These are phyloP conservation scores for Cryphonectria naterciae DNA, from an alignment of 2,329 filamentous ascomycete species.

Conservation along the genomic window DNA sequence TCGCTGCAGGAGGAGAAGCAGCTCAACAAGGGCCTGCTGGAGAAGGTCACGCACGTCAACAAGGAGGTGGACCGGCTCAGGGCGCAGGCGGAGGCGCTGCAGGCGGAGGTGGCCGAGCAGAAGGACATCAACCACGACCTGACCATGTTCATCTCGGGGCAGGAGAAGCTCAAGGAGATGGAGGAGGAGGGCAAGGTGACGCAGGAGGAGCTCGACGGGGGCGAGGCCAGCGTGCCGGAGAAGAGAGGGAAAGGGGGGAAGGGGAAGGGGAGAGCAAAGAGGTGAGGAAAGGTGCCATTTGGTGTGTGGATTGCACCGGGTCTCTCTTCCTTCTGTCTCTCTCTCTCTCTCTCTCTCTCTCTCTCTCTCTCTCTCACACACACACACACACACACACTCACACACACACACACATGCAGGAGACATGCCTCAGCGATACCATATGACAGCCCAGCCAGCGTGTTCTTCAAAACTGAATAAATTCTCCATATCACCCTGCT, in stretches of 20 bases:
- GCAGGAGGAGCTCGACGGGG: constrained; percentile 75
- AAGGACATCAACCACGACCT: constrained; percentile 87
- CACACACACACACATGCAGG: too few species aligned
- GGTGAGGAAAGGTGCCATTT: not conserved
- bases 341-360: too few species aligned
- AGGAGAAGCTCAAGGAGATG: constrained; percentile 77
- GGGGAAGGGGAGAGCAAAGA: constrained; percentile 43
- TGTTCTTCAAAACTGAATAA: too few species aligned
- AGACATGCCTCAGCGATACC: too few species aligned
- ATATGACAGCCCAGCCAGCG: too few species aligned
- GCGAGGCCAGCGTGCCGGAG: constrained; percentile 69
- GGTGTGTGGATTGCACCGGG: not conserved
- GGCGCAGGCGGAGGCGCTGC: constrained; percentile 60
- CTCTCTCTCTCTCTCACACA: too few species aligned
- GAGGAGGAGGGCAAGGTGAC: constrained; percentile 61
- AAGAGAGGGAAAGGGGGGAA: constrained; percentile 54
- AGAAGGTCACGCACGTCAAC: constrained; percentile 77
- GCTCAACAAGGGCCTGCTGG: constrained; percentile 79
- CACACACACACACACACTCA: too few species aligned
- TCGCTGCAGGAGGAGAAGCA: constrained; percentile 85
- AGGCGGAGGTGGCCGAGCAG: constrained; percentile 70
- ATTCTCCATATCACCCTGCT: too few species aligned
- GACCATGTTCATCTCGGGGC: constrained; percentile 82
- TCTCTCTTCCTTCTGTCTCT: too few species aligned
- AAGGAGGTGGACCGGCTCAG: constrained; percentile 62